Conservation (phyloP, 306 rosid species). For the Rosa multiflora region DNA sequence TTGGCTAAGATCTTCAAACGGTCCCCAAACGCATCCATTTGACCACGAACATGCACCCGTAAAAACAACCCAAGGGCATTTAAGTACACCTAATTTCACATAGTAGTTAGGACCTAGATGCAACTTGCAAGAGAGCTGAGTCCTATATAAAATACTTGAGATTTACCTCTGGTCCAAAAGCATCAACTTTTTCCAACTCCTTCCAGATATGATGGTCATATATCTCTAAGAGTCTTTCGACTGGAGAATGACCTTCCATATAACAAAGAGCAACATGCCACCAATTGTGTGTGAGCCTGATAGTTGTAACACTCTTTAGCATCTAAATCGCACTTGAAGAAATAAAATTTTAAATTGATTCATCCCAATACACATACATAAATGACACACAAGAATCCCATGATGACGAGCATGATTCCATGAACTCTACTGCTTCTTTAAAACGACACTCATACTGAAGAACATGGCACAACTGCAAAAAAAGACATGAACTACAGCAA, state of each 20-base stretch:
- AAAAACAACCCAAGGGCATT: constrained; percentile 73
- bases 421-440: constrained; percentile 80
- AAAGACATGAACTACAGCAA: constrained; percentile 24
- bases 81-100: constrained; percentile 65
- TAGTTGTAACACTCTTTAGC: constrained; percentile 14
- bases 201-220: constrained; percentile 83
- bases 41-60: constrained; percentile 62
- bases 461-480: constrained; percentile 84
- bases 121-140: constrained; percentile 3
- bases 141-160: constrained; percentile 15
- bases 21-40: constrained; percentile 44
- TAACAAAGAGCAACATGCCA: constrained; percentile 97
- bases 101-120: constrained; percentile 11
- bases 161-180: constrained; percentile 50
- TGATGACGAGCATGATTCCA: constrained; percentile 75
- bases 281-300: constrained; percentile 98
- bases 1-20: constrained; percentile 53
- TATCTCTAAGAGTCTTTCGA: constrained; percentile 49
- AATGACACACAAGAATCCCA: constrained; percentile 67
- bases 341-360: constrained; percentile 1
- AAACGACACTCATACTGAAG: constrained; percentile 71
- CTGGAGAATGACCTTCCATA: constrained; percentile 75
- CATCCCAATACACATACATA: constrained; percentile 47
- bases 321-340: constrained; percentile 17
- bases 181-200: constrained; percentile 69